Conservation (phyloP, 306 rosid genomes). For the Trifolium fragiferum region DNA sequence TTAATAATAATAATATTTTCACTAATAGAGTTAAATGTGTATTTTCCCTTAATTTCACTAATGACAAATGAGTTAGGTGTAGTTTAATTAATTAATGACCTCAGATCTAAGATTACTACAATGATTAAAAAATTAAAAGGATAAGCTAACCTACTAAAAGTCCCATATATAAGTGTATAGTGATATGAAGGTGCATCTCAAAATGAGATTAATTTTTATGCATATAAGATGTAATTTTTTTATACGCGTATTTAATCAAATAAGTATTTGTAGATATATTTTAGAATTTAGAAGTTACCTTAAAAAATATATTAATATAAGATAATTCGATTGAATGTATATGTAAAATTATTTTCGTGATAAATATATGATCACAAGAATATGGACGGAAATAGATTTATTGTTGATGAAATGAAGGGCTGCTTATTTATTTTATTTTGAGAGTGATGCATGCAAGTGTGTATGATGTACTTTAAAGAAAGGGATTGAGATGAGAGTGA, state of each 20-base stretch:
- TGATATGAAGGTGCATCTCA: constrained; percentile 15
- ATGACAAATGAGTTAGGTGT: constrained; percentile 38
- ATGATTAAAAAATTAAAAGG: constrained; percentile 2
- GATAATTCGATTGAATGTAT: too few relatives aligned
- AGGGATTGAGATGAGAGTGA: background rate
- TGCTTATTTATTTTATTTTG: background rate
- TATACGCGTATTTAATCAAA: background rate
- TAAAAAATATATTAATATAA: too few relatives aligned
- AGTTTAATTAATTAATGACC: constrained; percentile 35
- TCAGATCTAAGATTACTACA: constrained; percentile 20
- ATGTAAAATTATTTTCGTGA: background rate
- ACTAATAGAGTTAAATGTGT: too few relatives aligned
- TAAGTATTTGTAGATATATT: too few relatives aligned
- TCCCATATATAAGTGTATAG: background rate
- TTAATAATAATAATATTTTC: too few relatives aligned
- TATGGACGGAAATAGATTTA: background rate
- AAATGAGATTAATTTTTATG: too few relatives aligned
- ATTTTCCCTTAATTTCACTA: background rate
- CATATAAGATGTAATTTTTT: background rate
- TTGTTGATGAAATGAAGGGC: constrained; percentile 6
- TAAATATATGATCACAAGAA: constrained; percentile 16
- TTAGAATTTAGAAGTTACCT: too few relatives aligned
- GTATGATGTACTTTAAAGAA: constrained; percentile 7
- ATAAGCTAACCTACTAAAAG: background rate
- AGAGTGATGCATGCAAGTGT: constrained; percentile 18